Conservation (phyloP, 257 asterid genomes). For the Solanum ossicruentum region DNA sequence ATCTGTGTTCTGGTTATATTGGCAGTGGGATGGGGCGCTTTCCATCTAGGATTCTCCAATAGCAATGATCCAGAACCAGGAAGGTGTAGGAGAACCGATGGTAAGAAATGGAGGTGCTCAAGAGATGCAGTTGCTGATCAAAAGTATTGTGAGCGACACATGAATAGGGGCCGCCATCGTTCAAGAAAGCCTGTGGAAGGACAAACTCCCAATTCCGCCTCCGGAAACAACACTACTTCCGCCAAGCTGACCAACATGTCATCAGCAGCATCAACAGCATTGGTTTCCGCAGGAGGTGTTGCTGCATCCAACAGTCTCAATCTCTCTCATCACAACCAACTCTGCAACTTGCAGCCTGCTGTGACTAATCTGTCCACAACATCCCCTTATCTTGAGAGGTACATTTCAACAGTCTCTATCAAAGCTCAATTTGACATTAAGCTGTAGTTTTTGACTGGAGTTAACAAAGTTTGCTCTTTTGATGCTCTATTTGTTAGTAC, state of each 20-base stretch:
- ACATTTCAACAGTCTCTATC: background rate
- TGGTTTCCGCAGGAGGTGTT: constrained; percentile 17
- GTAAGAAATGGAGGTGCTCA: constrained; percentile 99
- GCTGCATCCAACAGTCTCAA: constrained; percentile 16
- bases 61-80: constrained; percentile 88
- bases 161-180: constrained; percentile 99
- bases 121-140: constrained; percentile 83
- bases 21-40: constrained; percentile 91
- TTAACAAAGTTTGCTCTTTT: background rate
- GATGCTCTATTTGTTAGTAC: background rate
- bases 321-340: constrained; percentile 28
- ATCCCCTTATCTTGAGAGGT: constrained; percentile 36
- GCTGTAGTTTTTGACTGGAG: background rate
- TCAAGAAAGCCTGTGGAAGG: constrained; percentile 99
- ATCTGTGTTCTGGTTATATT: background rate
- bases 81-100: constrained; percentile 94
- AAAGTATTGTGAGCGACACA: constrained; percentile 94
- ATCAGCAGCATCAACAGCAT: constrained; percentile 22
- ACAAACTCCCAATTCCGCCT: constrained; percentile 44
- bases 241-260: constrained; percentile 17
- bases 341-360: constrained; percentile 20
- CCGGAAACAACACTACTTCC: constrained; percentile 16
- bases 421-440: background rate
- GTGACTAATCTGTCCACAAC: constrained; percentile 11
- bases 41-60: constrained; percentile 65